A percentile compares a stretch with the other conserved stretches of the same genome.
phyloP scores from a whole-genome alignment of 176 grass and related monocot genomes.

The Lolium rigidum region DNA sequence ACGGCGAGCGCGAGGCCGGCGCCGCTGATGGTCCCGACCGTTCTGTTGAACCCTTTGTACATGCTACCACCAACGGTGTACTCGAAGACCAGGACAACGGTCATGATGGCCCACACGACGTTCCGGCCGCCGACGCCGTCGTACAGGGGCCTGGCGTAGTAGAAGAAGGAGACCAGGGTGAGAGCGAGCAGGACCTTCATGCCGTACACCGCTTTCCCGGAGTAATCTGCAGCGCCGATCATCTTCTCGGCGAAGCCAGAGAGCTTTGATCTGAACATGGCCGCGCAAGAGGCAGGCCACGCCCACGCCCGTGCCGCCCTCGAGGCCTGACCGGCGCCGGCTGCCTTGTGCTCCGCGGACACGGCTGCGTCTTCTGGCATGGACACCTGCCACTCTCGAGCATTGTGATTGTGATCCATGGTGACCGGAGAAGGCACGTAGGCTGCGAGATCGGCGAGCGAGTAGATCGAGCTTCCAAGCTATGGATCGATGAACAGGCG shows the following conservation, averaged over 20 bases:
- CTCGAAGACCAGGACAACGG: conserved; percentile 75
- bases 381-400: background rate
- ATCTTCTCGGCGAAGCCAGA: conserved; percentile 10
- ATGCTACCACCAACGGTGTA: conserved; percentile 88
- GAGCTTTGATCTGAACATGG: background rate
- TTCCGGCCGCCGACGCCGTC: conserved; percentile 54
- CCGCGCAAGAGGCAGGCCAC: background rate
- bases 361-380: background rate
- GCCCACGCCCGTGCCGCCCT: conserved; percentile 20
- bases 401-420: background rate
- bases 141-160: conserved; percentile 65
- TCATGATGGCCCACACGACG: conserved; percentile 73
- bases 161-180: conserved; percentile 65
- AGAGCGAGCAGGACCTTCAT: conserved; percentile 70
- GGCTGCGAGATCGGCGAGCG: too few species aligned
- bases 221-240: conserved; percentile 53
- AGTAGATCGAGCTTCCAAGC: background rate
- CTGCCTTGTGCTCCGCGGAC: background rate
- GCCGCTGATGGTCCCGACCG: conserved; percentile 52
- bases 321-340: background rate
- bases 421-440: background rate
- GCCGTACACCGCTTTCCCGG: conserved; percentile 57
- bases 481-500: background rate
- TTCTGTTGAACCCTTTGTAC: conserved; percentile 94
- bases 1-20: conserved; percentile 78